These are phyloP conservation scores for Kwoniella shivajii DNA, from an alignment of 1,284 basidiomycete species.

Conservation along the genomic window DNA sequence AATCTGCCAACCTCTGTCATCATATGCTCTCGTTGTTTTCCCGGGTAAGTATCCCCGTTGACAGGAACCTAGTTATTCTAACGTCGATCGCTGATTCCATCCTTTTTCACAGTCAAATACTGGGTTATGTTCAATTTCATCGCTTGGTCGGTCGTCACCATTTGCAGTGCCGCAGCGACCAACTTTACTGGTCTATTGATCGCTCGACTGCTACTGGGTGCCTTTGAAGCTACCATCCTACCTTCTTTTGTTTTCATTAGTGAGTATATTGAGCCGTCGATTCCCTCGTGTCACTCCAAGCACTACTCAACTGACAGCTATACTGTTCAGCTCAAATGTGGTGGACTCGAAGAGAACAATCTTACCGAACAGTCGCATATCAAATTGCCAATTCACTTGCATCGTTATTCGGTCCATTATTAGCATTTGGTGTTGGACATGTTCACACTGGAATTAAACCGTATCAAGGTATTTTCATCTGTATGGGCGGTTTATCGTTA, in stretches of 20 bases:
- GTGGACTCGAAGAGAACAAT: slow-evolving; percentile 40
- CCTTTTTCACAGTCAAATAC: slow-evolving; percentile 39
- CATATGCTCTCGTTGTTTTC: slow-evolving; percentile 40
- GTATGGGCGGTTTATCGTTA: slow-evolving; percentile 57
- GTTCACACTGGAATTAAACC: slow-evolving; percentile 20
- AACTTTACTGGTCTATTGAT: slow-evolving; percentile 54
- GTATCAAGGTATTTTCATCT: slow-evolving; percentile 57
- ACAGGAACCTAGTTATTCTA: neutral
- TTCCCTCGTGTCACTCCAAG: no score
- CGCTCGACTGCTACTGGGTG: slow-evolving; percentile 28
- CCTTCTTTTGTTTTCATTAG: slow-evolving; percentile 23
- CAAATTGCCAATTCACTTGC: slow-evolving; percentile 29
- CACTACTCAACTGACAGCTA: no score
- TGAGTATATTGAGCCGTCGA: no score
- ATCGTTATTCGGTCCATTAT: slow-evolving; percentile 33
- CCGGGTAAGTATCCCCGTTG: slow-evolving; percentile 37
- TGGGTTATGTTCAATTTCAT: slow-evolving; percentile 47
- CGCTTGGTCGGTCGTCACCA: slow-evolving; percentile 33
- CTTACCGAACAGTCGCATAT: slow-evolving; percentile 33
- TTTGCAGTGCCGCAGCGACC: slow-evolving; percentile 24
- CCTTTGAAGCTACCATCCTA: slow-evolving; percentile 32
- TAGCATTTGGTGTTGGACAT: slow-evolving; percentile 36
- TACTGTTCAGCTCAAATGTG: slow-evolving; percentile 47
- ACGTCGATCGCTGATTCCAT: slow-evolving; percentile 23
- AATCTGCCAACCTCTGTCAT: slow-evolving; percentile 39